phyloP scores from a whole-genome alignment of 345 rosid genomes.

The Passiflora organensis region DNA sequence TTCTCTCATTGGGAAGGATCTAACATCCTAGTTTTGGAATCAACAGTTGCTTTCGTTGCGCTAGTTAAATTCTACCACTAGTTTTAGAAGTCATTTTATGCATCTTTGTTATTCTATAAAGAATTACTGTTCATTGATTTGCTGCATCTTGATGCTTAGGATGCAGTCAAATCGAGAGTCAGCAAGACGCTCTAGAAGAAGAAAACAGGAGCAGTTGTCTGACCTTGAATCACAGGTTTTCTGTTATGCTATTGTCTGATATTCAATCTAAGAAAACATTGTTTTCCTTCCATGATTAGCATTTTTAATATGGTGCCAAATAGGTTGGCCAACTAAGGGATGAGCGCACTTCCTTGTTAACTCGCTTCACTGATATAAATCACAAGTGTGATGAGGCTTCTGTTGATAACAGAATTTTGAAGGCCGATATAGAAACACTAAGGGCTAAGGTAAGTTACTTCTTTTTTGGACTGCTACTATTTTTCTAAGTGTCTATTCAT shows the following conservation, averaged over 20 bases:
- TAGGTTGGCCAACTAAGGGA: slow-evolving; percentile 81
- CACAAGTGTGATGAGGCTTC: slow-evolving; percentile 75
- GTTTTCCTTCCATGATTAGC: slow-evolving; percentile 1
- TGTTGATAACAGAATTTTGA: slow-evolving; percentile 83
- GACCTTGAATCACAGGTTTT: slow-evolving; percentile 93
- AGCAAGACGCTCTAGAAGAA: slow-evolving; percentile 92
- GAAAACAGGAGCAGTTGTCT: slow-evolving; percentile 79
- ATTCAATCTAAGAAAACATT: background rate
- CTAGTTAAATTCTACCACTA: too few relatives aligned
- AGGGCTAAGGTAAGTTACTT: slow-evolving; percentile 63
- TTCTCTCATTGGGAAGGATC: background rate
- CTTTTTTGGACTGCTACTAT: background rate
- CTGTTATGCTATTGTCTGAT: slow-evolving; percentile 2
- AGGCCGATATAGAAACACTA: slow-evolving; percentile 89
- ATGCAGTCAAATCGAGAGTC: slow-evolving; percentile 98
- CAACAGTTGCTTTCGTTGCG: too few relatives aligned
- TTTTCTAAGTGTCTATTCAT: background rate
- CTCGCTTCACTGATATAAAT: slow-evolving; percentile 61
- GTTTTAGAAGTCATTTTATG: too few relatives aligned
- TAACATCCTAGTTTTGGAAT: too few relatives aligned
- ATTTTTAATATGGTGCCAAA: slow-evolving; percentile 7
- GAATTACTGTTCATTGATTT: too few relatives aligned
- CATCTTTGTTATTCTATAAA: too few relatives aligned
- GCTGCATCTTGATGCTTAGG: too few relatives aligned
- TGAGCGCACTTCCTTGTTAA: slow-evolving; percentile 63